Conservation (phyloP, 441 rosid species). For the Aleurites moluccanus region DNA sequence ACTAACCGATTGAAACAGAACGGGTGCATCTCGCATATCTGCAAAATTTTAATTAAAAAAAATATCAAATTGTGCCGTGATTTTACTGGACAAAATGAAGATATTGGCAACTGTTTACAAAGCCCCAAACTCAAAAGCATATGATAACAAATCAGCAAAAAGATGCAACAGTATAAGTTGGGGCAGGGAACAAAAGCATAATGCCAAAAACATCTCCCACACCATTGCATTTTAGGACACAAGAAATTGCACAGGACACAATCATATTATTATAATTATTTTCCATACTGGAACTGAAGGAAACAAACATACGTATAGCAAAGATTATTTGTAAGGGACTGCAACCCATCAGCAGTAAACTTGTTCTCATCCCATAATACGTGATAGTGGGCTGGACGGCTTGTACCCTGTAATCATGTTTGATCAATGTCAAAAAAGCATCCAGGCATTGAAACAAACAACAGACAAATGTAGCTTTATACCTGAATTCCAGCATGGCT, state of each 20-base stretch:
- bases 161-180: background rate
- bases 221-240: background rate
- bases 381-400: slow-evolving; percentile 97
- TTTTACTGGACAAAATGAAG: background rate
- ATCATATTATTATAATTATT: background rate
- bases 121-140: background rate
- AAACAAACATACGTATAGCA: slow-evolving; percentile 81
- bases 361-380: slow-evolving; percentile 98
- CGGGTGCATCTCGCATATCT: slow-evolving; percentile 97
- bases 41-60: slow-evolving; percentile 15
- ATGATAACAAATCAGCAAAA: background rate
- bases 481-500: slow-evolving; percentile 99
- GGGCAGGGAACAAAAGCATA: background rate
- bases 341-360: slow-evolving; percentile 82
- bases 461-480: background rate
- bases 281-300: background rate
- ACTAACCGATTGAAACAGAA: slow-evolving; percentile 88
- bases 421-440: background rate
- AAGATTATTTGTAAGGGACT: slow-evolving; percentile 84
- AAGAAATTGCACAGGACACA: background rate
- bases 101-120: no score
- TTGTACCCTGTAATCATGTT: slow-evolving; percentile 61
- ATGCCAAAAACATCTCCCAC: background rate
- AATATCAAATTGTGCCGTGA: background rate
- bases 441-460: background rate